phyloP scores from a whole-genome alignment of 2,329 filamentous ascomycete species.

The Claviceps maximensis region DNA sequence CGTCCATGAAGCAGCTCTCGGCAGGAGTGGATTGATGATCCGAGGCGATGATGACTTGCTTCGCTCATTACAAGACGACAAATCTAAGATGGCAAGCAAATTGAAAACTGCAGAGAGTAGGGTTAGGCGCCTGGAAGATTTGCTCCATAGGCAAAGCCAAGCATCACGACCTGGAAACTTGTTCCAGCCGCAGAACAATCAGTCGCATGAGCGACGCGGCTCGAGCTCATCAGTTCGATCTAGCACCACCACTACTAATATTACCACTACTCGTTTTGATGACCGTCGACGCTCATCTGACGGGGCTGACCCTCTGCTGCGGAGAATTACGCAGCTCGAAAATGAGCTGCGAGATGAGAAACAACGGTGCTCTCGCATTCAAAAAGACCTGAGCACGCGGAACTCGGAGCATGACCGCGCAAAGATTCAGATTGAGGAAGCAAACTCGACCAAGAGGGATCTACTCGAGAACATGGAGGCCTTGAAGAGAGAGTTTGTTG shows the following conservation, averaged over 20 bases:
- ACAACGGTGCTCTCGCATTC: conserved; percentile 50
- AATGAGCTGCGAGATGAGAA: conserved; percentile 63
- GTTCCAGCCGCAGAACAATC: conserved; percentile 36
- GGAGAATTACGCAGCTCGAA: conserved; percentile 53
- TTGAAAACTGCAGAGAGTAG: conserved; percentile 77
- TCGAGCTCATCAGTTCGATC: conserved; percentile 36
- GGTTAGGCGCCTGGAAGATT: conserved; percentile 78
- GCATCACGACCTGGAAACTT: conserved; percentile 41
- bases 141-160: conserved; percentile 72
- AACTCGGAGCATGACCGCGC: conserved; percentile 45
- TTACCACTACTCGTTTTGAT: conserved; percentile 16
- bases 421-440: conserved; percentile 65
- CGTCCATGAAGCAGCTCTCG: conserved; percentile 77
- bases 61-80: conserved; percentile 69
- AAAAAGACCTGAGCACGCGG: conserved; percentile 53
- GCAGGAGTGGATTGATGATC: conserved; percentile 73
- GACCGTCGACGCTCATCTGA: conserved; percentile 34
- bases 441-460: conserved; percentile 83
- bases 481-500: conserved; percentile 74
- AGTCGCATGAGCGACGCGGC: conserved; percentile 35
- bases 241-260: conserved; percentile 10
- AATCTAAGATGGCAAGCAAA: conserved; percentile 58
- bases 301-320: conserved; percentile 31
- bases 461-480: conserved; percentile 91
- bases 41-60: conserved; percentile 78